Base-by-base conservation (phyloP, 1,284 basidiomycete genomes). In the Trametes sp. region DNA sequence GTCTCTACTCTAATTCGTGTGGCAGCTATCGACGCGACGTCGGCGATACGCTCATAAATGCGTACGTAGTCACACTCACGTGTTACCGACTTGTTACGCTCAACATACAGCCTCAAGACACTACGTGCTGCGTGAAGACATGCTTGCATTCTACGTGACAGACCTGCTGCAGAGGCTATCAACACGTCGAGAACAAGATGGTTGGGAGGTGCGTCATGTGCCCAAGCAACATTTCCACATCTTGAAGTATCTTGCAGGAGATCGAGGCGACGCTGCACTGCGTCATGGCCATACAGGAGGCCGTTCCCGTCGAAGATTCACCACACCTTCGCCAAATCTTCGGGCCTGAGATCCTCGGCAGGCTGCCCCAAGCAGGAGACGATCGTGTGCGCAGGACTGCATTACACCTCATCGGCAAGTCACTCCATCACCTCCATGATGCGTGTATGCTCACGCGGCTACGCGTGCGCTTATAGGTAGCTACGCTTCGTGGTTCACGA, bases 11-110 rank as follows among this genome's bases (percentile, higher is more conserved):
- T 63, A 38, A 41, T 23, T 26, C 9, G 9, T 19, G n/a, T 1
- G 26, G 26, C 64, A 92, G 90, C 31, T 96, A 95, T 79, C 86
- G 95, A 69, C 80, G 94, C 66, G 94, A 96, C 69, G 89, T 95
- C 9, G 95, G 94, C 0, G 95, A 97, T 76, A 94, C 94, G 1
- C 83, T 97, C 29, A 92, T 96, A 63, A 94, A 95, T 70, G 93
- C 94, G 88, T 95, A 75, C 68, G 92, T 81, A 19, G 23, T n/a
- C 7, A 13, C 24, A 31, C 21, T 26, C n/a, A n/a, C n/a, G n/a
- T n/a, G n/a, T n/a, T n/a, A n/a, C n/a, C n/a, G n/a, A n/a, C n/a
- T n/a, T n/a, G n/a, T n/a, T n/a, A n/a, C n/a, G n/a, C n/a, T n/a
- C n/a, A n/a, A n/a, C n/a, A n/a, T n/a, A n/a, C n/a, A n/a, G n/a